Evolutionary conservation across 129 eudicot genomes (phyloP), one percentile per base, ranked within the genome.

Genomic region (Helianthus tuberosus): DNA sequence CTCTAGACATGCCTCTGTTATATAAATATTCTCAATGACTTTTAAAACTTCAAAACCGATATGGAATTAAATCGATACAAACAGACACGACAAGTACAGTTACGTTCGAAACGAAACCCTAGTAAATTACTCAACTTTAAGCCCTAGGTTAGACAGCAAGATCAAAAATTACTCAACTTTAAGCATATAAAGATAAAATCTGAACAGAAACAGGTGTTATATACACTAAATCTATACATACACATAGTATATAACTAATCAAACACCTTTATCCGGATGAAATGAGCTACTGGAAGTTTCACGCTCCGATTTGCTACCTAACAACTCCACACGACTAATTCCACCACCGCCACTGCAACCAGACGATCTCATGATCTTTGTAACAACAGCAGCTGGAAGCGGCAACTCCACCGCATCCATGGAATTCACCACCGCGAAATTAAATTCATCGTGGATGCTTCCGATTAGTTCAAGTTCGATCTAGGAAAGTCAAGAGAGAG

Each of bases 331-430:
- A 54, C 82, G 47, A 73, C 73, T 81, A 80, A 66, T 85, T 9
- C 83, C 83, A 41, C 83, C 81, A n/a, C 79, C 82, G 1, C 89
- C 90, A 51, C 88, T 84, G 23, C 82, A 86, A 73, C 93, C 91
- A 58, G 90, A 89, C 36, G 98, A 88, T 78, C 98, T 93, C 98
- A 90, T 88, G 77, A 88, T 83, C 77, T 84, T 81, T 44, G 82
- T 13, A 72, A 72, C 80, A 38, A 78, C 79, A 74, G 81, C 84
- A 66, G 85, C 86, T 66, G 85, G 83, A 77, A 82, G 68, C 63
- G 80, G 85, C 66, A 82, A 47, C 91, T 85, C 81, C 77, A 81
- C 87, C 41, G 71, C 80, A 10, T 71, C 85, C 88, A 88, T 85
- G 85, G 74, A 78, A 54, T 15, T 57, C 72, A 77, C 85, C 78